A percentile compares a stretch with the other conserved stretches of the same genome.
Evolutionary conservation across 257 asterid species (phyloP).

Genomic region (Jaltomata sinuosa): DNA sequence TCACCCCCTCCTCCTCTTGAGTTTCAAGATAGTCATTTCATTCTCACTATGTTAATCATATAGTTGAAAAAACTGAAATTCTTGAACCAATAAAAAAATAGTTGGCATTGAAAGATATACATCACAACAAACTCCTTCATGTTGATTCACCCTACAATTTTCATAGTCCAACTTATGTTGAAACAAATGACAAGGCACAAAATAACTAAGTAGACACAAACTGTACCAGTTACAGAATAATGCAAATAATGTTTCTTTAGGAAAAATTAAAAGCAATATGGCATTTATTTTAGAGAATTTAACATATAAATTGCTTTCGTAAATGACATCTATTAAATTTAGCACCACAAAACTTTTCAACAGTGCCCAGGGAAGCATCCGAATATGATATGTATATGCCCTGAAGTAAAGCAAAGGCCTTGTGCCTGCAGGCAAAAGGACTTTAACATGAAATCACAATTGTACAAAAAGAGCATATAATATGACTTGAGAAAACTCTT

Average conservation of each 20-base stretch:
- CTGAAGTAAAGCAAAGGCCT: conserved; percentile 77
- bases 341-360: conserved; percentile 39
- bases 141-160: not conserved
- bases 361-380: conserved; percentile 87
- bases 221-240: not conserved
- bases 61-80: not conserved
- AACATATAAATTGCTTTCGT: not conserved
- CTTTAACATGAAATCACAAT: not conserved
- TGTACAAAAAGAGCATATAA: not conserved
- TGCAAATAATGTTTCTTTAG: not conserved
- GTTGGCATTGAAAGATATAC: not conserved
- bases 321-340: not conserved
- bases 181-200: not conserved
- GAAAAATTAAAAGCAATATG: not conserved
- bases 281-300: not conserved
- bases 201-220: not conserved
- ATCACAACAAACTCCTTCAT: not conserved
- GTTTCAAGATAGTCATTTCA: not conserved
- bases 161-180: not conserved
- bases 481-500: not conserved
- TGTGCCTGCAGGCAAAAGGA: conserved; percentile 46
- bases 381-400: conserved; percentile 78
- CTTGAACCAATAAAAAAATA: not conserved
- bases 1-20: too few species aligned
- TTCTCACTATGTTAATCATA: not conserved